These are phyloP conservation scores for Sclerotinia spermophila DNA, from an alignment of 2,329 filamentous ascomycete genomes.

Conservation along the genomic window DNA sequence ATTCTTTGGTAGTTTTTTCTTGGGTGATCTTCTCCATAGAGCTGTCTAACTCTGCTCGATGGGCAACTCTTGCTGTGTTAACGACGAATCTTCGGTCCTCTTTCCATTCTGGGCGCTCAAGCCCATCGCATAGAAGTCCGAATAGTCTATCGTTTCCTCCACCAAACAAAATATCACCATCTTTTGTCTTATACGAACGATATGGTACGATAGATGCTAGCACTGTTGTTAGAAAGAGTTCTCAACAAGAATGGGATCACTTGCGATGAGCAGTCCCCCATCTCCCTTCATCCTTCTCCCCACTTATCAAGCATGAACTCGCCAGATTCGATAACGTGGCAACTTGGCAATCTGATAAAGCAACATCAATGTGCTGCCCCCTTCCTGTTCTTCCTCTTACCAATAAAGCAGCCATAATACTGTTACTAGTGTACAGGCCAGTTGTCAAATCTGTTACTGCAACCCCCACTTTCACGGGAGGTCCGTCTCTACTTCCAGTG, in stretches of 20 bases:
- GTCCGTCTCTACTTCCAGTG: conserved; percentile 80
- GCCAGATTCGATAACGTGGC: conserved; percentile 94
- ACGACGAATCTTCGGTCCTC: conserved; percentile 55
- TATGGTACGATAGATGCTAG: conserved; percentile 95
- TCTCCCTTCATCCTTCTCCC: conserved; percentile 78
- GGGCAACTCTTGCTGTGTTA: conserved; percentile 61
- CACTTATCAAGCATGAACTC: conserved; percentile 84
- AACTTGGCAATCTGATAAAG: conserved; percentile 90
- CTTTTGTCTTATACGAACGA: conserved; percentile 71
- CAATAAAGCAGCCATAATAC: conserved; percentile 91
- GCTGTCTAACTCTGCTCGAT: conserved; percentile 73
- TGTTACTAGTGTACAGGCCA: conserved; percentile 90
- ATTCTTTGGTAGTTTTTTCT: conserved; percentile 79
- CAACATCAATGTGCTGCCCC: conserved; percentile 90
- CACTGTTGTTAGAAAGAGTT: neutral
- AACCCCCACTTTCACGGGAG: conserved; percentile 94
- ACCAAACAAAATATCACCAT: conserved; percentile 67
- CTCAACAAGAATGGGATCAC: conserved; percentile 20
- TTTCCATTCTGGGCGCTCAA: conserved; percentile 58
- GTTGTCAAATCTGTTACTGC: conserved; percentile 96
- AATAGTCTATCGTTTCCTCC: conserved; percentile 72
- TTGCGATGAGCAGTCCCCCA: conserved; percentile 96
- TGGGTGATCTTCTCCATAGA: conserved; percentile 73
- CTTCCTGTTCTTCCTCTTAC: conserved; percentile 67
- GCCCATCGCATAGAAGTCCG: conserved; percentile 57